Evolutionary conservation across 2,329 filamentous ascomycete genomes (phyloP), one percentile per base, ranked within the genome.

Genomic region (Didymella exigua): DNA sequence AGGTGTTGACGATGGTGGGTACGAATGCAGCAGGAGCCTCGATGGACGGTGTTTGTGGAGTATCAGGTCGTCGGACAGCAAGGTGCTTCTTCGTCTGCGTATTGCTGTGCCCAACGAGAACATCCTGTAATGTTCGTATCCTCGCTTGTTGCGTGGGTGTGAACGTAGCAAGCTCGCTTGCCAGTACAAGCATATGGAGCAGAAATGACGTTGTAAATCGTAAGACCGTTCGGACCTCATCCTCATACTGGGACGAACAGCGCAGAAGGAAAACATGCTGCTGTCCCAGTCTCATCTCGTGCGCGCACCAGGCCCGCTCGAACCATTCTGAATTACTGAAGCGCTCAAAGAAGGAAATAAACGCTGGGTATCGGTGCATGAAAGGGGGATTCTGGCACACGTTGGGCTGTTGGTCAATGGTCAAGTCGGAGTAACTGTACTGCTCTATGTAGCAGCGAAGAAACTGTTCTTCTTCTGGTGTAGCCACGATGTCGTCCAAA

Each of bases 221-320:
- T 10, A 78, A 48, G 6, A 75, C 54, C 1, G 65, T 64, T 37
- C 63, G 60, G 4, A 58, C 41, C 23, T 66, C 62, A 4, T 68
- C 62, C 23, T 62, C 62, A 30, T 62, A 61, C 4, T 60, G 49
- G 14, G 63, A 59, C 3, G 65, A 62, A 50, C 73, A 76, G 13
- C 75, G 74, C 5, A 78, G 61, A 0, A 79, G 63, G 54, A 79
- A 79, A 13, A 79, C 64, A 54, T 76, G 76, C 26, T 71, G 67
- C 37, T 70, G 68, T 5, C 72, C 76, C 40, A 78, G 64, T 23
- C 71, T 64, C 75, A 79, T 77, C 62, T 79, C 77, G 53, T 78
- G 76, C 42, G 72, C 62, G 52, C 77, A 79, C 77, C 77, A 79
- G 9, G 77, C 77, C 34, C 77, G 67, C 43, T 73, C 72, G 58